Base-by-base conservation (phyloP, 2,329 filamentous ascomycete species). In the Pseudocercospora vitis region DNA sequence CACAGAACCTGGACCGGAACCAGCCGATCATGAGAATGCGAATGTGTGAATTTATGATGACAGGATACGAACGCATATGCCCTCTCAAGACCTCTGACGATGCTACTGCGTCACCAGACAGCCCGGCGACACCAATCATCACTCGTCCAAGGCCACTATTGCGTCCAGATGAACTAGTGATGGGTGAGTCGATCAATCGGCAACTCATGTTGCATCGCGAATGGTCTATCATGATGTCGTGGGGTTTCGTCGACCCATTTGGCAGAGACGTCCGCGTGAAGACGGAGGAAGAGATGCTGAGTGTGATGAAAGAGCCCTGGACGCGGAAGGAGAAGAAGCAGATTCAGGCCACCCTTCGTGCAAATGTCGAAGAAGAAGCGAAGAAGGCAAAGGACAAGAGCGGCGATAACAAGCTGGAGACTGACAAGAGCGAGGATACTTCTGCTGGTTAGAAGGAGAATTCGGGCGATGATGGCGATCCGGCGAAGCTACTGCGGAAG, bases 181-280 rank as follows among this genome's bases (percentile, higher is more conserved):
- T 81, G 35, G 64, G 74, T 9, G 86, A 90, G 64, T 72, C 78
- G 0, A 68, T 78, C 0, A 71, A 76, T 12, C 72, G 86, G 12
- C 67, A 74, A 0, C 65, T 88, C 28, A 58, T 76, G 18, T 66
- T 88, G n/a, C 74, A 84, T 50, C 56, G 73, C 9, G 75, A 80
- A 61, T 73, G 84, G 42, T 62, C 78, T 11, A 73, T 78, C 53
- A 84, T 88, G 77, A 74, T 84, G 60, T 57, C 81, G 12, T 88
- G 81, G 75, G 87, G 87, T 0, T 65, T 65, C 29, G 23, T 52
- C 3, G 32, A n/a, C 8, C 46, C 26, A 4, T 7, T 24, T n/a
- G 53, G 37, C 7, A 29, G 31, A 21, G 37, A 39, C 19, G 29
- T 46, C 8, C 28, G 21, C 9, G 40, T 48, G 4, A 32, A 16